Percentiles rank a stretch among this genome's conserved stretches.
phyloP scores from a whole-genome alignment of 202 grass and related monocot species.

The Zizania palustris region DNA sequence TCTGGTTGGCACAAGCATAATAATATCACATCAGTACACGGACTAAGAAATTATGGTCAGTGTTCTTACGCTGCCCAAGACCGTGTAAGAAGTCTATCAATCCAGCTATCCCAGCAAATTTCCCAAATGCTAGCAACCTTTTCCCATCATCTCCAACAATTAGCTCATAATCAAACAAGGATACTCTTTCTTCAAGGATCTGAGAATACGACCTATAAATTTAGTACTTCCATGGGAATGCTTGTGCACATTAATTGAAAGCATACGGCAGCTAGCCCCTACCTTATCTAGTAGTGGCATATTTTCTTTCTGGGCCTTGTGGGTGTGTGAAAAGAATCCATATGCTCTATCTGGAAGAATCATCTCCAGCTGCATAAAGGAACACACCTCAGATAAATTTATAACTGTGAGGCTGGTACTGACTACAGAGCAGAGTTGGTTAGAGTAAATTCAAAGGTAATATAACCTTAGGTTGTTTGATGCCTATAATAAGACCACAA shows the following conservation, averaged over 20 bases:
- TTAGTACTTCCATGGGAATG: conserved; percentile 13
- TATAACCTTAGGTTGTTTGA: conserved; percentile 92
- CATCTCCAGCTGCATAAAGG: conserved; percentile 68
- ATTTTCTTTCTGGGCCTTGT: conserved; percentile 93
- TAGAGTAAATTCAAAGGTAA: conserved; percentile 13
- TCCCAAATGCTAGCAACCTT: conserved; percentile 86
- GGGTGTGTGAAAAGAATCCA: conserved; percentile 92
- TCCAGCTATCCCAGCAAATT: conserved; percentile 95
- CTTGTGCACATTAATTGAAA: conserved; percentile 1
- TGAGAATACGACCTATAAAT: conserved; percentile 13
- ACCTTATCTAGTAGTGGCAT: conserved; percentile 97
- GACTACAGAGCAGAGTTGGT: neutral
- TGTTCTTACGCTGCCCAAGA: conserved; percentile 85
- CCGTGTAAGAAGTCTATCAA: conserved; percentile 95
- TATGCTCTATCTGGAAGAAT: conserved; percentile 85
- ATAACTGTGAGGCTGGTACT: neutral
- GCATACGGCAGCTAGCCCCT: neutral
- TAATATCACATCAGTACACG: conserved; percentile 15
- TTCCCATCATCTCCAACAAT: conserved; percentile 81
- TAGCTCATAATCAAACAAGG: conserved; percentile 91
- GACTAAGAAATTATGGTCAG: conserved; percentile 5
- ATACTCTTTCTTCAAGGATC: conserved; percentile 87
- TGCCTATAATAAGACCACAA: conserved; percentile 88
- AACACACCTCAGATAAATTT: conserved; percentile 5
- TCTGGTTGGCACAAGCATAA: neutral